Conservation (phyloP, 768 basidiomycete species). For the Boletus rubescentipes region DNA sequence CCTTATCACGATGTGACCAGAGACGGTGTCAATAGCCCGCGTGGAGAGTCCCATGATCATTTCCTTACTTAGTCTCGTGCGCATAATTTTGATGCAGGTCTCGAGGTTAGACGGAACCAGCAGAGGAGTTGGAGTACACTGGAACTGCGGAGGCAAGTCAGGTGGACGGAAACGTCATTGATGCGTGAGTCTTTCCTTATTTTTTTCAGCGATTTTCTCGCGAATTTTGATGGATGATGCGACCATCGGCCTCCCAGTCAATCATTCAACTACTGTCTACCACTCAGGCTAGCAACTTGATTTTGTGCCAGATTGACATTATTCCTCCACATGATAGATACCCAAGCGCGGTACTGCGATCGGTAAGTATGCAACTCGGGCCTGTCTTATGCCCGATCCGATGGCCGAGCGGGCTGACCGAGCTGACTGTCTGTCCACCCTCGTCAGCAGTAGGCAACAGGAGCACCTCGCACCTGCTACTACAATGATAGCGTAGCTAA, state of each 20-base stretch:
- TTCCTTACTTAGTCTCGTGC: background rate
- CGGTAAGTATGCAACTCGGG: too few relatives aligned
- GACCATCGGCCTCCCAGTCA: background rate
- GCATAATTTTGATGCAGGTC: background rate
- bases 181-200: background rate
- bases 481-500: too few relatives aligned
- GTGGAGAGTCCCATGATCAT: background rate
- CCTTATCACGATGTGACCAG: background rate
- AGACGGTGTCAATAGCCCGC: background rate
- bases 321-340: too few relatives aligned
- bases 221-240: background rate
- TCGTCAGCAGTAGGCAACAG: too few relatives aligned
- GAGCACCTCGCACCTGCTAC: too few relatives aligned
- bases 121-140: background rate
- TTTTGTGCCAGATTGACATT: background rate
- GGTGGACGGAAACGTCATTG: too few relatives aligned
- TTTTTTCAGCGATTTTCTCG: background rate
- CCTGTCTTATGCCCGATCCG: too few relatives aligned
- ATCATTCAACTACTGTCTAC: background rate
- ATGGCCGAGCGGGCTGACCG: background rate
- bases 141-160: background rate
- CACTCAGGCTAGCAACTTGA: too few relatives aligned
- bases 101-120: background rate
- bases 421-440: background rate
- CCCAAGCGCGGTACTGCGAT: too few relatives aligned